Evolutionary conservation across 805 yeast genomes (phyloP).

Genomic region (Yarrowia yakushimensis): DNA sequence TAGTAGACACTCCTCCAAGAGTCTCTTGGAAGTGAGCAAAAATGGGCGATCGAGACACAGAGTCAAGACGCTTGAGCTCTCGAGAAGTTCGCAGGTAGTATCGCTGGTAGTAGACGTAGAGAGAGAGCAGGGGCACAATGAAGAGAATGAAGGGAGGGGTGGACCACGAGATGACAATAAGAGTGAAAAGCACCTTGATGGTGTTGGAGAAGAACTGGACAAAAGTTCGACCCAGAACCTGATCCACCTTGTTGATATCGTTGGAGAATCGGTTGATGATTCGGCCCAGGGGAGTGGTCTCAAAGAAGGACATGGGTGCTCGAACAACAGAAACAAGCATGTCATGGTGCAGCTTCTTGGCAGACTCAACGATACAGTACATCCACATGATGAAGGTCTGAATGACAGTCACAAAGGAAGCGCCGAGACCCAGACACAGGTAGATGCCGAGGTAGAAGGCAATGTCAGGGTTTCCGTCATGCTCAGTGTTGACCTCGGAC

Average conservation of each 20-base stretch:
- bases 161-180: conserved; percentile 74
- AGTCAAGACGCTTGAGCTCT: conserved; percentile 73
- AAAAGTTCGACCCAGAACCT: conserved; percentile 49
- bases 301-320: conserved; percentile 95
- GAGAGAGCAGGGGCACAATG: conserved; percentile 58
- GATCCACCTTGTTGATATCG: conserved; percentile 88
- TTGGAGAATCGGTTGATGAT: conserved; percentile 85
- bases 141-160: conserved; percentile 84
- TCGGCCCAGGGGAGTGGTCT: conserved; percentile 93
- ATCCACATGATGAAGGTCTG: conserved; percentile 75
- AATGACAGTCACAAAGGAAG: conserved; percentile 56
- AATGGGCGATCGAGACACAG: conserved; percentile 70
- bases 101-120: conserved; percentile 68
- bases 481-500: conserved; percentile 81
- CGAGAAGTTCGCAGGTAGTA: conserved; percentile 69
- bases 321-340: conserved; percentile 74
- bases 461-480: conserved; percentile 71
- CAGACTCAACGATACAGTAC: conserved; percentile 78
- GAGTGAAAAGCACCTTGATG: conserved; percentile 54
- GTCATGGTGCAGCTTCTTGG: conserved; percentile 60
- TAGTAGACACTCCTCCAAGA: conserved; percentile 70
- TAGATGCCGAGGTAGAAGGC: conserved; percentile 70
- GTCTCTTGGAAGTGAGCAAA: conserved; percentile 83
- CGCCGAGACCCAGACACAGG: conserved; percentile 65
- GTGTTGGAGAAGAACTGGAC: conserved; percentile 42